Evolutionary conservation across 164 flowering plant genomes (phyloP).

Genomic region (Litsea cubeba): DNA sequence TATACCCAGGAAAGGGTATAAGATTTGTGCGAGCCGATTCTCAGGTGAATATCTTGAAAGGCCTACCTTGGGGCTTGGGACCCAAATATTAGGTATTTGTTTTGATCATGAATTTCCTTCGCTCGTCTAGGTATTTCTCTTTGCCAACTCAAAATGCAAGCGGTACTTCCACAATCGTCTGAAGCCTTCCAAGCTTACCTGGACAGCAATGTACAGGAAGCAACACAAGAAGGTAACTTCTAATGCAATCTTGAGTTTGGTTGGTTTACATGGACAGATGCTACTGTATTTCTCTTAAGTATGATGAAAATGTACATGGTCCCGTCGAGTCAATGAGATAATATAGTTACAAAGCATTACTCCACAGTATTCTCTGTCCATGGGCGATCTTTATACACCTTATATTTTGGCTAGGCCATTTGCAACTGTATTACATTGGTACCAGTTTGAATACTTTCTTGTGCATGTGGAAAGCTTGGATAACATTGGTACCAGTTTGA

Average conservation of each 20-base stretch:
- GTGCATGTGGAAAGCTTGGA: too few species aligned
- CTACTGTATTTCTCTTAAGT: too few species aligned
- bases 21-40: constrained; percentile 42
- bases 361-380: too few species aligned
- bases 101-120: neutral
- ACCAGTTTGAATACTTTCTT: too few species aligned
- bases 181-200: constrained; percentile 84
- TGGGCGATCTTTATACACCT: too few species aligned
- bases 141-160: constrained; percentile 81
- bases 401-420: too few species aligned
- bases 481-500: too few species aligned
- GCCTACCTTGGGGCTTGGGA: neutral
- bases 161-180: constrained; percentile 74
- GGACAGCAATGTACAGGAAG: constrained; percentile 65
- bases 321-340: too few species aligned
- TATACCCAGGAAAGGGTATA: constrained; percentile 48
- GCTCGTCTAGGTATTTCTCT: constrained; percentile 38
- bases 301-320: too few species aligned
- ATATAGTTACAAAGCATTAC: too few species aligned
- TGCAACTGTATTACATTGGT: too few species aligned
- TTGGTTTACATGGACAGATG: neutral
- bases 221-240: constrained; percentile 49
- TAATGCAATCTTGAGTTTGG: neutral
- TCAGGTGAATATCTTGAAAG: constrained; percentile 23
- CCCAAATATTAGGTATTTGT: neutral